phyloP scores from a whole-genome alignment of 306 rosid genomes.

The Dryas octopetala region DNA sequence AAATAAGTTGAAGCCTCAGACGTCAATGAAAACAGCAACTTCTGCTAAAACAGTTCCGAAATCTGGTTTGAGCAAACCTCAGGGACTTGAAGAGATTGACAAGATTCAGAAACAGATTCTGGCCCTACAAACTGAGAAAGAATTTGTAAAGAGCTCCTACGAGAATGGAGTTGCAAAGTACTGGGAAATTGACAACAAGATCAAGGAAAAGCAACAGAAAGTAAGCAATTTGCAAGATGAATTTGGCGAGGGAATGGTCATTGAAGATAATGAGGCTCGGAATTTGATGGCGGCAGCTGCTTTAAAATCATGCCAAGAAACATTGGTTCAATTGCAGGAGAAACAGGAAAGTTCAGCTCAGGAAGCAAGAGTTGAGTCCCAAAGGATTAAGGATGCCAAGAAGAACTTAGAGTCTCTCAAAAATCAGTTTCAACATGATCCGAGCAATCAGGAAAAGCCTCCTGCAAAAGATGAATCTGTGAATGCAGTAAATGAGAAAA shows the following conservation, averaged over 20 bases:
- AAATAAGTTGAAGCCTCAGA: constrained; percentile 44
- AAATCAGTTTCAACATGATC: constrained; percentile 38
- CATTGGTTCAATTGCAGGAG: constrained; percentile 53
- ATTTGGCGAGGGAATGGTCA: constrained; percentile 69
- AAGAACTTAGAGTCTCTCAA: constrained; percentile 59
- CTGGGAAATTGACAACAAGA: constrained; percentile 72
- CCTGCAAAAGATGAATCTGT: constrained; percentile 26
- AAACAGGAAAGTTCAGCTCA: constrained; percentile 60
- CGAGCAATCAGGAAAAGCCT: constrained; percentile 25
- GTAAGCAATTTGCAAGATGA: constrained; percentile 79
- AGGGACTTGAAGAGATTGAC: constrained; percentile 71
- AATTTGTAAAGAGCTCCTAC: constrained; percentile 78
- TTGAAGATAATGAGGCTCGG: constrained; percentile 85
- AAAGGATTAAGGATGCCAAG: constrained; percentile 49
- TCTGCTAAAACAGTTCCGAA: constrained; percentile 31
- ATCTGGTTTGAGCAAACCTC: constrained; percentile 76
- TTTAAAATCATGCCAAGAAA: constrained; percentile 74
- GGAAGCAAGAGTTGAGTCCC: constrained; percentile 59
- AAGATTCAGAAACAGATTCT: constrained; percentile 79
- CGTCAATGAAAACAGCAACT: constrained; percentile 14
- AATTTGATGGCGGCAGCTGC: constrained; percentile 85
- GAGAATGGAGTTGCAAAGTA: constrained; percentile 59
- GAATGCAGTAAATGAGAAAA: constrained; percentile 12
- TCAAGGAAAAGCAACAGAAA: constrained; percentile 67
- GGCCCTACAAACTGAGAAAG: constrained; percentile 83